Percentiles rank a stretch among this genome's conserved stretches.
Evolutionary conservation across 306 rosid genomes (phyloP).

Genomic region (Glycine latifolia): DNA sequence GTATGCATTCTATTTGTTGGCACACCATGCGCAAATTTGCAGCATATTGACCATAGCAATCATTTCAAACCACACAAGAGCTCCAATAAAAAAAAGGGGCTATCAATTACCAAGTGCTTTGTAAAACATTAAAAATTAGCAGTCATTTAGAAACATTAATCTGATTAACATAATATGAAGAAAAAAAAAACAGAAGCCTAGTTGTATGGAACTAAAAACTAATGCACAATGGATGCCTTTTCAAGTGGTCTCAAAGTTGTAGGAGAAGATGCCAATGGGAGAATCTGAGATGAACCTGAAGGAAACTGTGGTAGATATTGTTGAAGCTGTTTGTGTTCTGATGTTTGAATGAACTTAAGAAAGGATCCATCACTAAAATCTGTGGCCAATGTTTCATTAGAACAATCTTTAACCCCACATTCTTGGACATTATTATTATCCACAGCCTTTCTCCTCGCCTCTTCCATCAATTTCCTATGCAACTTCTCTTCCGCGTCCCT

Average conservation of each 20-base stretch:
- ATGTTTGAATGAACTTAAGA: conserved; percentile 41
- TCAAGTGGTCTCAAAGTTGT: conserved; percentile 56
- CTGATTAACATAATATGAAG: conserved; percentile 15
- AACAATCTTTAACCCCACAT: conserved; percentile 38
- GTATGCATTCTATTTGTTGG: conserved; percentile 48
- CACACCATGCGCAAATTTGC: not conserved
- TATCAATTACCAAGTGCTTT: not conserved
- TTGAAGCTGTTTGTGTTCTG: conserved; percentile 47
- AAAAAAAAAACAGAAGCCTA: not conserved
- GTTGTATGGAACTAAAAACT: conserved; percentile 51
- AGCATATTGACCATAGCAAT: conserved; percentile 48
- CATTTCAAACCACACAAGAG: conserved; percentile 39
- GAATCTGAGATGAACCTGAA: conserved; percentile 84
- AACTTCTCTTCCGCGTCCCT: conserved; percentile 93
- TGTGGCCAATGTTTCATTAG: conserved; percentile 30
- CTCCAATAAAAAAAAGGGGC: not conserved
- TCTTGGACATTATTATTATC: not conserved
- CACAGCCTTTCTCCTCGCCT: conserved; percentile 57
- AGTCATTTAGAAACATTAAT: conserved; percentile 45
- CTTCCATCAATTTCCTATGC: conserved; percentile 70
- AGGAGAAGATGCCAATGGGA: conserved; percentile 85
- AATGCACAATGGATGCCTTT: conserved; percentile 57
- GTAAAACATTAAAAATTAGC: conserved; percentile 39
- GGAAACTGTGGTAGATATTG: conserved; percentile 53
- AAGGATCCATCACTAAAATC: conserved; percentile 55